Conservation (phyloP, 371 early-diverging fungal genomes). For the Lichtheimia corymbifera region DNA sequence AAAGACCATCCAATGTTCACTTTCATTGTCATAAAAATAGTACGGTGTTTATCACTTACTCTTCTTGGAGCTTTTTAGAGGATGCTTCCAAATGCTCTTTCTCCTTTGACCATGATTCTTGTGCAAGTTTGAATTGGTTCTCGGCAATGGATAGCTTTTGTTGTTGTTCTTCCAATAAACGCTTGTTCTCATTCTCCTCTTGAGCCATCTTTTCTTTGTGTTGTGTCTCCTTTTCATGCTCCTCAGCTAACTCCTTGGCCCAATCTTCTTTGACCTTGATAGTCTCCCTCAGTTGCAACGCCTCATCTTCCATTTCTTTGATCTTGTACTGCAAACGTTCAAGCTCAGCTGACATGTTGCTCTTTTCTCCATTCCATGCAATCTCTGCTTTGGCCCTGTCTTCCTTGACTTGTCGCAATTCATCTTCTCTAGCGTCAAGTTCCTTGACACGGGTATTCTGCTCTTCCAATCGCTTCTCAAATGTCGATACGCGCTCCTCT, state of each 20-base stretch:
- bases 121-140: background rate
- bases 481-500: background rate
- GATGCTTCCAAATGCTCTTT: background rate
- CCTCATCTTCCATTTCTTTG: background rate
- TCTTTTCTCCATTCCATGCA: background rate
- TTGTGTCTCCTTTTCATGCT: no score
- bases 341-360: background rate
- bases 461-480: background rate
- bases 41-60: background rate
- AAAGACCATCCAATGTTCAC: background rate
- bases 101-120: slow-evolving; percentile 2
- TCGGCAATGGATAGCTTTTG: background rate
- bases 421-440: background rate
- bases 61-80: background rate
- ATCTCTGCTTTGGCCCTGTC: background rate
- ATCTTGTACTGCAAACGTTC: background rate
- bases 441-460: background rate
- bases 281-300: background rate
- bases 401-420: background rate
- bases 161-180: slow-evolving; percentile 1
- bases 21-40: background rate
- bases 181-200: background rate
- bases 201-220: background rate
- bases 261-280: background rate
- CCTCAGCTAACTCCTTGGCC: background rate